These are phyloP conservation scores for Chenopodium berlandieri DNA, from an alignment of 148 eudicot genomes.

Conservation along the genomic window DNA sequence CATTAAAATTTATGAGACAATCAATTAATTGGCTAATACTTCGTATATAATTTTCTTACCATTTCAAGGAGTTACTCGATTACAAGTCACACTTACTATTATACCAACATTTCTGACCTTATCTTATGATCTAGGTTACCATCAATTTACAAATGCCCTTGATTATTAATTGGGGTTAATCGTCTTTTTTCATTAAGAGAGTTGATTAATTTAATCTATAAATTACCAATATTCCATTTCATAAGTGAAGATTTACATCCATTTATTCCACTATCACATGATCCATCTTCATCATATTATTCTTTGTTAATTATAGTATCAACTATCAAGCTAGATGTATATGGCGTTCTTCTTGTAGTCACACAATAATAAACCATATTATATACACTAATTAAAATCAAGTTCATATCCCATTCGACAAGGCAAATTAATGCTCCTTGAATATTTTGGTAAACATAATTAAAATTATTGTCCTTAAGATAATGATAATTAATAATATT, in stretches of 20 bases:
- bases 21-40: too few species aligned
- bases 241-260: not conserved
- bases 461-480: not conserved
- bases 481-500: not conserved
- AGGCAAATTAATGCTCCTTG: slow-evolving; percentile 12
- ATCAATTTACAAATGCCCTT: not conserved
- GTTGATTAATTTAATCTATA: not conserved
- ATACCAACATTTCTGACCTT: too few species aligned
- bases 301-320: not conserved
- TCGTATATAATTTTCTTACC: too few species aligned
- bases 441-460: slow-evolving; percentile 7
- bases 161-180: not conserved
- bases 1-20: too few species aligned
- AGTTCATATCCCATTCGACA: slow-evolving; percentile 18
- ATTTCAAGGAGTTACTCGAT: too few species aligned
- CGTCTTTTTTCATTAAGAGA: not conserved
- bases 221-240: not conserved
- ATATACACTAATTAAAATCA: slow-evolving; percentile 12
- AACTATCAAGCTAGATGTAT: not conserved
- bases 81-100: too few species aligned
- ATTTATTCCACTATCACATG: not conserved
- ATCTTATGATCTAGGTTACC: not conserved
- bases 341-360: slow-evolving; percentile 1
- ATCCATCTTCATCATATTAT: not conserved
- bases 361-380: slow-evolving; percentile 13